phyloP scores from a whole-genome alignment of 2,329 filamentous ascomycete species.

The Zarea fungicola region DNA sequence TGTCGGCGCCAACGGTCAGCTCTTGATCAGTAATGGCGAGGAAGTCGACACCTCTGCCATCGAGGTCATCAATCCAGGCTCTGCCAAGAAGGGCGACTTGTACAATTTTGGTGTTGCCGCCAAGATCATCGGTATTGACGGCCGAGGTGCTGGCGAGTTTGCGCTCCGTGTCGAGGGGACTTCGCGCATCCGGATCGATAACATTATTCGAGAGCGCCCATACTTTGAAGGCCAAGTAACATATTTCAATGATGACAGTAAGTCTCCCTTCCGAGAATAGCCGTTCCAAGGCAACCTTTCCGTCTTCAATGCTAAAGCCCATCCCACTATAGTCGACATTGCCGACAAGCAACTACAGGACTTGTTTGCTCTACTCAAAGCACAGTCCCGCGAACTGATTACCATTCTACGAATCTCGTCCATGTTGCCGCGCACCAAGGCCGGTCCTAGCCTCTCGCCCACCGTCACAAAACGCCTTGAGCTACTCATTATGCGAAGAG shows the following conservation, averaged over 20 bases:
- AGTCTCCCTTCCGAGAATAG: conserved; percentile 18
- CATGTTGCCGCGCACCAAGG: conserved; percentile 66
- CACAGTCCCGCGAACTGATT: conserved; percentile 79
- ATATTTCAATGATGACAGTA: conserved; percentile 65
- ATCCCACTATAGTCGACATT: conserved; percentile 22
- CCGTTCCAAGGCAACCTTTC: not conserved
- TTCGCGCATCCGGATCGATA: conserved; percentile 67
- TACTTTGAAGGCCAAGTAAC: conserved; percentile 81
- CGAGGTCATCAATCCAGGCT: conserved; percentile 50
- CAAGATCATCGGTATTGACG: conserved; percentile 73
- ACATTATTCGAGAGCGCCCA: conserved; percentile 63
- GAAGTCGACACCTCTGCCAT: conserved; percentile 39
- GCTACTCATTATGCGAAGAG: conserved; percentile 77
- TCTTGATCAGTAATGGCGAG: conserved; percentile 62
- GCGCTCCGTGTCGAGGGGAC: conserved; percentile 82
- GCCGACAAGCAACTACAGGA: conserved; percentile 59
- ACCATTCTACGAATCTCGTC: conserved; percentile 79
- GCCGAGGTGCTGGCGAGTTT: conserved; percentile 69
- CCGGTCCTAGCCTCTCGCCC: conserved; percentile 65
- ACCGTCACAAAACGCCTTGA: conserved; percentile 83
- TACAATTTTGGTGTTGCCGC: conserved; percentile 79
- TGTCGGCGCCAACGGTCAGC: conserved; percentile 68
- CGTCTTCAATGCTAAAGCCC: not conserved
- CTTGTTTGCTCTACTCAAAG: conserved; percentile 75
- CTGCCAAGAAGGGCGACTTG: conserved; percentile 64